Evolutionary conservation across 78 protist genomes (phyloP).

Genomic region (Cavenderia fasciculata): DNA sequence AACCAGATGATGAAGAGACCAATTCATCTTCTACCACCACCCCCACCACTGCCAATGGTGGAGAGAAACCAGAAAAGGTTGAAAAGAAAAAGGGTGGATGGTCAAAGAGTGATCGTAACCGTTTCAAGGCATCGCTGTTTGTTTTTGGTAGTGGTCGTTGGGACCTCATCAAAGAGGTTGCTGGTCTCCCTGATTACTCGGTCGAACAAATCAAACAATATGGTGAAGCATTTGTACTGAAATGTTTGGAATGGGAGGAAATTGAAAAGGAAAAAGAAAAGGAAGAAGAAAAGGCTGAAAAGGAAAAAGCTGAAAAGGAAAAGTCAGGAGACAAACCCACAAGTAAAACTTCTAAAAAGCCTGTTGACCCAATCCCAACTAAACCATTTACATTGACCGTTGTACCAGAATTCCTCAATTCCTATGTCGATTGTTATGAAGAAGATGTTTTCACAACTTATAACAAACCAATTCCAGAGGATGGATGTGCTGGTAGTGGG

Average conservation of each 20-base stretch:
- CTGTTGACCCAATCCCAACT: too few species aligned
- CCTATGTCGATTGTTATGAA: too few species aligned
- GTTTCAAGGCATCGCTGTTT: slow-evolving; percentile 47
- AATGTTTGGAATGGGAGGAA: too few species aligned
- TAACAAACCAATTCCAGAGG: too few species aligned
- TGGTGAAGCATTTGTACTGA: slow-evolving; percentile 69
- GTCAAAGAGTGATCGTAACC: slow-evolving; percentile 50
- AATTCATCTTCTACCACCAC: neutral
- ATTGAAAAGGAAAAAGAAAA: neutral
- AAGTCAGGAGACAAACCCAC: neutral
- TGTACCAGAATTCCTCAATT: too few species aligned
- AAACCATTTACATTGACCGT: too few species aligned
- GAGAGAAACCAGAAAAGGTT: slow-evolving; percentile 4
- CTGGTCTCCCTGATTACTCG: slow-evolving; percentile 52
- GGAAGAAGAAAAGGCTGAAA: slow-evolving; percentile 2
- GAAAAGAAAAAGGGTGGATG: slow-evolving; percentile 40
- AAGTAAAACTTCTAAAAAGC: neutral
- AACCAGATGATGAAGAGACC: slow-evolving; percentile 52
- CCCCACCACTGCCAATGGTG: neutral
- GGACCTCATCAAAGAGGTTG: slow-evolving; percentile 34
- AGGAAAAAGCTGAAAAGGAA: neutral
- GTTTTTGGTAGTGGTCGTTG: slow-evolving; percentile 78
- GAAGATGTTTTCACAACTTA: too few species aligned
- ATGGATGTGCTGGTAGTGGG: too few species aligned
- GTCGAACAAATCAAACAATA: slow-evolving; percentile 39